These are phyloP conservation scores for Cystobasidium pallidum DNA, from an alignment of 1,284 basidiomycete genomes.

Conservation along the genomic window DNA sequence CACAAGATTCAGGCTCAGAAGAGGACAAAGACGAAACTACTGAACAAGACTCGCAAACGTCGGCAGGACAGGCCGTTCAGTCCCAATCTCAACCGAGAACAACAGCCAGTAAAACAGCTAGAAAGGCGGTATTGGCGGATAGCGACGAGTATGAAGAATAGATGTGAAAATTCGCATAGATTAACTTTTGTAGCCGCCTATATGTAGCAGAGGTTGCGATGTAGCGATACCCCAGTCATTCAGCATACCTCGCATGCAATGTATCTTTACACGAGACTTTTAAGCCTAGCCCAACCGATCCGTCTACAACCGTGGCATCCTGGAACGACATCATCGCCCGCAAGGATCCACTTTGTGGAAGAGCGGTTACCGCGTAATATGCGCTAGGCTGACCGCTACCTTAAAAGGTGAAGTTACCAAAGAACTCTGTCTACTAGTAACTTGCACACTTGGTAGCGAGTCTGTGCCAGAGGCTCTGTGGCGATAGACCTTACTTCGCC, in stretches of 20 bases:
- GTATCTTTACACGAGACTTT: background rate
- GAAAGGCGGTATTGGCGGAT: constrained; percentile 18
- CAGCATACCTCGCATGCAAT: background rate
- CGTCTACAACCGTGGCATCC: too few relatives aligned
- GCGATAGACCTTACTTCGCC: too few relatives aligned
- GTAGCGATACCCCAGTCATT: background rate
- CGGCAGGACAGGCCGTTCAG: background rate
- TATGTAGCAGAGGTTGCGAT: background rate
- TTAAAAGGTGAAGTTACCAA: too few relatives aligned
- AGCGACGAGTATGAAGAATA: constrained; percentile 40
- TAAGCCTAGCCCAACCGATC: too few relatives aligned
- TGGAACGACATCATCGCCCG: too few relatives aligned
- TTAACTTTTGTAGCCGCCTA: constrained; percentile 1
- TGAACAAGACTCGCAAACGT: background rate
- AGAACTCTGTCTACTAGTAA: too few relatives aligned
- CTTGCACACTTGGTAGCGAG: too few relatives aligned
- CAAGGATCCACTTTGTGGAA: too few relatives aligned
- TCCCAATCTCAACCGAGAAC: constrained; percentile 4
- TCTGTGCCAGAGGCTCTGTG: too few relatives aligned
- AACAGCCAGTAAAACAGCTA: constrained; percentile 3
- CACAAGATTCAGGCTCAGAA: constrained; percentile 16
- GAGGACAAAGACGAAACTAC: background rate
- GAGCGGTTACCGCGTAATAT: too few relatives aligned
- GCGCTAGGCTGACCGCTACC: too few relatives aligned
- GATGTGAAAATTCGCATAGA: background rate